Conservation (phyloP, 2,329 filamentous ascomycete species). For the Stagonosporopsis rhizophila region DNA sequence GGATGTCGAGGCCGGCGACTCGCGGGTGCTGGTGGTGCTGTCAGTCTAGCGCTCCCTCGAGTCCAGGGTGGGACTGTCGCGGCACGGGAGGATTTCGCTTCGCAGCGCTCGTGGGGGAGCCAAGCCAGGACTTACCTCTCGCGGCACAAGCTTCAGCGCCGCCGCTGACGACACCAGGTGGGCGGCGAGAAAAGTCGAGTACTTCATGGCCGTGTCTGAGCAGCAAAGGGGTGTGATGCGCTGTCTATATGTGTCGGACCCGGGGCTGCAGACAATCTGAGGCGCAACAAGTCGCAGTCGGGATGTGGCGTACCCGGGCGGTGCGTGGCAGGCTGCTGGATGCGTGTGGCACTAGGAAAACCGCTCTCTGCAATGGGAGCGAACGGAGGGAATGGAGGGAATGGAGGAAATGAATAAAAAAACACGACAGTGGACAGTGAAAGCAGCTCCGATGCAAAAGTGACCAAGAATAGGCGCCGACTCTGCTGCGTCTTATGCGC, state of each 20-base stretch:
- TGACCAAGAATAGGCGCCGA: slow-evolving; percentile 12
- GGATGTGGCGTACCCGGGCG: slow-evolving; percentile 11
- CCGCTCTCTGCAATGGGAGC: neutral
- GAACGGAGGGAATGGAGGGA: too few relatives aligned
- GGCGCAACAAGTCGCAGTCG: slow-evolving; percentile 15
- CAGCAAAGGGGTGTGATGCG: neutral
- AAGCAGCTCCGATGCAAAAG: slow-evolving; percentile 1
- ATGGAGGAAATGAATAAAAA: neutral
- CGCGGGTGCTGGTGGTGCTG: slow-evolving; percentile 47
- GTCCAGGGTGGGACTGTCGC: neutral
- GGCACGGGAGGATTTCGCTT: slow-evolving; percentile 26
- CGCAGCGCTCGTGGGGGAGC: slow-evolving; percentile 21
- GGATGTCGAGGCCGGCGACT: slow-evolving; percentile 59
- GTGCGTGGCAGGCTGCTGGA: slow-evolving; percentile 4
- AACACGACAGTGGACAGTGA: neutral
- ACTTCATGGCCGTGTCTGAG: slow-evolving; percentile 38
- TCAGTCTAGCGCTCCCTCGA: slow-evolving; percentile 21
- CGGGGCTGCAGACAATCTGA: slow-evolving; percentile 9
- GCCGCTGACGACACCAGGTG: slow-evolving; percentile 38
- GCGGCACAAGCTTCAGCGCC: slow-evolving; percentile 40
- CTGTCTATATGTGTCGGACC: slow-evolving; percentile 13
- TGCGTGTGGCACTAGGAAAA: neutral
- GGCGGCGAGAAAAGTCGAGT: slow-evolving; percentile 36
- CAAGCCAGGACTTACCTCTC: slow-evolving; percentile 46
- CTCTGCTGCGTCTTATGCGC: slow-evolving; percentile 12